Base-by-base conservation (phyloP, 306 rosid genomes). In the Quercus engelmannii region DNA sequence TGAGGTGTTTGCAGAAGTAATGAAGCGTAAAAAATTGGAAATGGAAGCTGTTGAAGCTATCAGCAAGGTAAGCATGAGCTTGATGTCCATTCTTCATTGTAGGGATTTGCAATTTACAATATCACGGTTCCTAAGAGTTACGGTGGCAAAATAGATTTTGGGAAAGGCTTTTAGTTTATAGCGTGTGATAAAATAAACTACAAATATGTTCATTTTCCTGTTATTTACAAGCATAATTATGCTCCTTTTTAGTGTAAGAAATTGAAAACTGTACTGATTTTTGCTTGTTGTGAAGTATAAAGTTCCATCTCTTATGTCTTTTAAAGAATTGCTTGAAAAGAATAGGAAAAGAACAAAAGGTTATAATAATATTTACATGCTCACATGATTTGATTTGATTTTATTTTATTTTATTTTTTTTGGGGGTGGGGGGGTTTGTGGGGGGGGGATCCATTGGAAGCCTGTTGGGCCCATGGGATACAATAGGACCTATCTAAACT, bases 41-140 rank as follows among this genome's bases (percentile, higher is more conserved):
- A 78, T 59, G 9, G 83, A 88, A 77, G 96, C 97, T 54, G 65
- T 78, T 55, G 89, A 86, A 65, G 87, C 89, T 78, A 84, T 92
- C 46, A 76, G 76, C 65, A 91, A 91, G 94, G 98, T 92, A 83
- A 75, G 73, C 58, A 74, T 77, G 64, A 64, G 55, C 15, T 83
- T 70, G 33, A 33, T 76, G 59, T 13, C 23, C 23, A 46, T 72
- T n/a, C 75, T 76, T 26, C 15, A 4, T 46, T n/a, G 69, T 74
- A 28, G 56, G 43, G 35, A 65, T 68, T 67, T 43, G 20, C 49
- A 17, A 49, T 74, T 57, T 58, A 11, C n/a, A 33, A 5, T 49
- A 14, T 67, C 14, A 12, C 57, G 19, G 57, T 20, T 69, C 56
- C 49, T 64, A 55, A 3, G 56, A 77, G 69, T 73, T 77, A 30